These are phyloP conservation scores for Ogataea wickerhamii DNA, from an alignment of 805 yeast species.

Conservation along the genomic window DNA sequence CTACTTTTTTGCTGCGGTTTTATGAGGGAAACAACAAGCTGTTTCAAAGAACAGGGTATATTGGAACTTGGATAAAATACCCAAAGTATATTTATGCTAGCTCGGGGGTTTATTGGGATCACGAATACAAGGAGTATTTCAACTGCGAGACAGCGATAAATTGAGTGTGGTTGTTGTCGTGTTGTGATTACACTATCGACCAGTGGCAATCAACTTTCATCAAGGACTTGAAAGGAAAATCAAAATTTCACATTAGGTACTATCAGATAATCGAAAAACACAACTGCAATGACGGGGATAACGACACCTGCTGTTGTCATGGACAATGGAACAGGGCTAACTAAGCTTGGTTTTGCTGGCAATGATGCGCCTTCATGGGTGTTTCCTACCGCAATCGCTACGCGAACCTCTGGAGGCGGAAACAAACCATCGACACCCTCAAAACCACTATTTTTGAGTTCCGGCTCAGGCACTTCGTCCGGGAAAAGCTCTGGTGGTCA, in stretches of 20 bases:
- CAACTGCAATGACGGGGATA: slow-evolving; percentile 36
- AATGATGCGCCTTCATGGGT: slow-evolving; percentile 97
- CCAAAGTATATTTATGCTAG: no score
- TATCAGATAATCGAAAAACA: neutral
- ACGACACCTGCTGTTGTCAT: slow-evolving; percentile 92
- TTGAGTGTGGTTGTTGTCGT: no score
- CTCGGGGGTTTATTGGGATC: no score
- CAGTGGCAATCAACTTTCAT: no score
- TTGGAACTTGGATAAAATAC: no score
- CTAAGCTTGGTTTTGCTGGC: slow-evolving; percentile 97
- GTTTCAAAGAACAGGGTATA: neutral
- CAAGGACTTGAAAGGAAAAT: no score
- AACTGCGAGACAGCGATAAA: no score
- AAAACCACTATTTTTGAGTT: slow-evolving; percentile 43
- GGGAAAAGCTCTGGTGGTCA: slow-evolving; percentile 34
- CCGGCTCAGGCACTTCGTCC: slow-evolving; percentile 24
- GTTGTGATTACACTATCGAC: neutral
- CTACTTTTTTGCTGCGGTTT: slow-evolving; percentile 1
- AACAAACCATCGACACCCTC: slow-evolving; percentile 41
- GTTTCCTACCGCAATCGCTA: slow-evolving; percentile 94
- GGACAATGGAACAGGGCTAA: slow-evolving; percentile 95
- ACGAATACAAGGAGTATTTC: no score
- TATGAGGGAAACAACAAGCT: slow-evolving; percentile 1
- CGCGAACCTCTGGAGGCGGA: slow-evolving; percentile 49
- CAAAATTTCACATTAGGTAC: no score